Conservation (phyloP, 148 eudicot genomes). For the Diospyros lotus region DNA sequence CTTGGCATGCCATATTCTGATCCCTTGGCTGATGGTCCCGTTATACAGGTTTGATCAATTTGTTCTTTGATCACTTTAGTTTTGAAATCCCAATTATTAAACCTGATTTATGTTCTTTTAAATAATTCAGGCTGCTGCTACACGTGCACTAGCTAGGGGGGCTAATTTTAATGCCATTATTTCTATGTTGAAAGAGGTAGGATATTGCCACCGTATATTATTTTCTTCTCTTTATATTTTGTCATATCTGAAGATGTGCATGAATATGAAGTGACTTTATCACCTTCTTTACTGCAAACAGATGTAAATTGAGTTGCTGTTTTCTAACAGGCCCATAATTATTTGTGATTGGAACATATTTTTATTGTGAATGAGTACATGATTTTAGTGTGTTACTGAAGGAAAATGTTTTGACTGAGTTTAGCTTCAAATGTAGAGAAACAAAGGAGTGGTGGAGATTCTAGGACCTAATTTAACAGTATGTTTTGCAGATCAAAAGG, state of each 20-base stretch:
- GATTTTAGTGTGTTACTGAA: background rate
- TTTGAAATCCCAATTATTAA: background rate
- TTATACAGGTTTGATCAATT: slow-evolving; percentile 69
- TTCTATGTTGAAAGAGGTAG: slow-evolving; percentile 70
- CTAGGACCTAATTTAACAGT: background rate
- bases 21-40: slow-evolving; percentile 96
- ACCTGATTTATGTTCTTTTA: background rate
- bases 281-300: background rate
- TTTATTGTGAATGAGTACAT: background rate
- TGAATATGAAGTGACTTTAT: background rate
- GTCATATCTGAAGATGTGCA: background rate
- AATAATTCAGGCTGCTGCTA: slow-evolving; percentile 79
- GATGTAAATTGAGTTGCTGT: background rate
- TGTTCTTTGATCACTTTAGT: slow-evolving; percentile 2
- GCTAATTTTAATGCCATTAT: slow-evolving; percentile 68
- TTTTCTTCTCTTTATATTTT: background rate
- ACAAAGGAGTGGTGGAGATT: background rate
- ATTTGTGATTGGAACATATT: background rate
- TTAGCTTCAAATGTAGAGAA: background rate
- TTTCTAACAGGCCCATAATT: background rate
- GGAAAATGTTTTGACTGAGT: background rate
- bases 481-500: background rate
- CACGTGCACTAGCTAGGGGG: slow-evolving; percentile 78
- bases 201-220: background rate
- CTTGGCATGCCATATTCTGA: slow-evolving; percentile 92